phyloP scores from a whole-genome alignment of 768 basidiomycete species.

The Boletus tomentosulus region DNA sequence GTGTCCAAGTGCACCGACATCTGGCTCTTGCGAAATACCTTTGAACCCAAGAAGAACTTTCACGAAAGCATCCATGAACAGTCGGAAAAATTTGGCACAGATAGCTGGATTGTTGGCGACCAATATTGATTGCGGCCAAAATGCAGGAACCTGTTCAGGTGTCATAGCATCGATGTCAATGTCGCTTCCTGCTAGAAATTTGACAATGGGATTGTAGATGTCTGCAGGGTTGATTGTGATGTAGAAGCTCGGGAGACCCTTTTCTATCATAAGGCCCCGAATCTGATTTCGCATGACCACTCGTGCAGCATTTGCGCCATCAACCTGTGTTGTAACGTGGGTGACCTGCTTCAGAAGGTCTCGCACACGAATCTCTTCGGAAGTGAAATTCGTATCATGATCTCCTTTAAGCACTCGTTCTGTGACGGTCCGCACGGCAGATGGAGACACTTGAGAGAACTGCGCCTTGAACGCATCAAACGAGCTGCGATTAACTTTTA shows the following conservation, averaged over 20 bases:
- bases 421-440: too few relatives aligned
- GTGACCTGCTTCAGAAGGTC: too few relatives aligned
- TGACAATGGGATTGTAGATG: not conserved
- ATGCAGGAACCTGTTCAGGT: not conserved
- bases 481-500: too few relatives aligned
- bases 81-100: not conserved
- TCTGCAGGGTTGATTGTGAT: not conserved
- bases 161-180: not conserved
- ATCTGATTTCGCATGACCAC: not conserved
- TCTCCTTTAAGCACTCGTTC: too few relatives aligned
- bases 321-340: too few relatives aligned
- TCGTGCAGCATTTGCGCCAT: too few relatives aligned
- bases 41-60: not conserved
- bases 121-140: not conserved
- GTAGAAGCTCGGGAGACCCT: not conserved
- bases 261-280: not conserved
- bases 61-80: too few relatives aligned
- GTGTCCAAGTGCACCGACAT: not conserved
- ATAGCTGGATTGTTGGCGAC: not conserved
- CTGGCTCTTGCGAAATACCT: not conserved
- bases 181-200: not conserved
- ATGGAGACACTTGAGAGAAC: too few relatives aligned
- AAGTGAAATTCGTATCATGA: too few relatives aligned
- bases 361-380: too few relatives aligned
- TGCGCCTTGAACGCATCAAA: too few relatives aligned